Evolutionary conservation across 805 yeast genomes (phyloP).

Genomic region (Lipomyces sp.): DNA sequence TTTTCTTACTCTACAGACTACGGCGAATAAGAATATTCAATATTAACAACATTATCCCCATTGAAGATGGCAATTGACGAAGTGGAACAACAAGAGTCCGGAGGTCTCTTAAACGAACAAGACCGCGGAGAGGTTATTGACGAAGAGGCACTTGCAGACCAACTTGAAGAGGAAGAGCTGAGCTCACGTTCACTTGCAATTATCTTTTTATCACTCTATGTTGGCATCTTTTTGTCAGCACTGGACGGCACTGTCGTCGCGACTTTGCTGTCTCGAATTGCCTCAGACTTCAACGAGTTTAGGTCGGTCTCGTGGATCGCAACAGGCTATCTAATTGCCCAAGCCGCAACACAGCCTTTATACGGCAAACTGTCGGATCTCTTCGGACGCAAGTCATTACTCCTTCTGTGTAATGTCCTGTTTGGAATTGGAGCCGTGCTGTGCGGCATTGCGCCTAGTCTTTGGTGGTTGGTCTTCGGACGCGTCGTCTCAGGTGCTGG

Average conservation of each 20-base stretch:
- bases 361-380: conserved; percentile 68
- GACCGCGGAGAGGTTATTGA: not conserved
- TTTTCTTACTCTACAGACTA: too few species aligned
- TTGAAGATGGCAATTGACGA: too few species aligned
- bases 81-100: too few species aligned
- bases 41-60: too few species aligned
- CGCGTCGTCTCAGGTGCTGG: conserved; percentile 81
- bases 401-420: conserved; percentile 43
- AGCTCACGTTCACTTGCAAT: conserved; percentile 1
- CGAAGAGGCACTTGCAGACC: conserved; percentile 5
- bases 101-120: too few species aligned
- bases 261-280: conserved; percentile 53
- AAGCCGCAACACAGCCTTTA: conserved; percentile 71
- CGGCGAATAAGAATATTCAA: too few species aligned
- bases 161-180: conserved; percentile 5
- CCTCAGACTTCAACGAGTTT: conserved; percentile 56
- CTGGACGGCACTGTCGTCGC: conserved; percentile 53
- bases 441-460: conserved; percentile 45
- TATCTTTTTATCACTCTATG: conserved; percentile 23
- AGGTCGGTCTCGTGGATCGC: conserved; percentile 65
- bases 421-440: conserved; percentile 51
- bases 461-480: conserved; percentile 33
- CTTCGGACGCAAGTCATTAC: conserved; percentile 41
- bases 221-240: conserved; percentile 49
- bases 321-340: conserved; percentile 63